A percentile compares a stretch with the other conserved stretches of the same genome.
Conservation (phyloP, 257 asterid species). For the Agastache rugosa region DNA sequence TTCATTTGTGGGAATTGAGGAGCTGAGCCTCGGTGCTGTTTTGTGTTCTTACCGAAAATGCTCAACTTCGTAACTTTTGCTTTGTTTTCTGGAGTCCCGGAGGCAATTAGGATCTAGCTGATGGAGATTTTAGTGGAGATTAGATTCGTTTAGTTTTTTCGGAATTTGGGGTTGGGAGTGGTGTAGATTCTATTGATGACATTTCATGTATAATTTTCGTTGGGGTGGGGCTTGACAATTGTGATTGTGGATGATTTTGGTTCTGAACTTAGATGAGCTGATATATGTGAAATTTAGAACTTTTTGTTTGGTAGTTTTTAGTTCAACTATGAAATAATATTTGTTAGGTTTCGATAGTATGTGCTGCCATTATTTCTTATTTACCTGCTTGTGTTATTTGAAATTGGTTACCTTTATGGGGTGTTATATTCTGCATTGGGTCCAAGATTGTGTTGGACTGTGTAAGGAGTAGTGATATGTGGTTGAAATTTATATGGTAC, state of each 20-base stretch:
- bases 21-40: neutral
- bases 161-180: neutral
- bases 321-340: neutral
- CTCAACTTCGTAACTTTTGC: conserved; percentile 19
- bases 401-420: neutral
- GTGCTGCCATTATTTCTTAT: neutral
- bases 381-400: neutral
- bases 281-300: neutral
- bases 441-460: neutral
- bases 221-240: neutral
- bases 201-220: neutral
- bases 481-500: neutral
- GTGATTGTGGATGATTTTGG: neutral
- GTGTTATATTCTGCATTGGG: neutral
- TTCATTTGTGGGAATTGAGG: neutral
- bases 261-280: neutral
- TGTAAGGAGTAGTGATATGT: neutral
- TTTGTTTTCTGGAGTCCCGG: neutral
- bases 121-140: neutral
- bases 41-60: neutral
- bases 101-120: conserved; percentile 30
- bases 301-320: neutral
- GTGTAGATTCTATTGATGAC: neutral
- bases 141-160: neutral
- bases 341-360: neutral